These are phyloP conservation scores for Capronia americana DNA, from an alignment of 2,329 filamentous ascomycete species.

Conservation along the genomic window DNA sequence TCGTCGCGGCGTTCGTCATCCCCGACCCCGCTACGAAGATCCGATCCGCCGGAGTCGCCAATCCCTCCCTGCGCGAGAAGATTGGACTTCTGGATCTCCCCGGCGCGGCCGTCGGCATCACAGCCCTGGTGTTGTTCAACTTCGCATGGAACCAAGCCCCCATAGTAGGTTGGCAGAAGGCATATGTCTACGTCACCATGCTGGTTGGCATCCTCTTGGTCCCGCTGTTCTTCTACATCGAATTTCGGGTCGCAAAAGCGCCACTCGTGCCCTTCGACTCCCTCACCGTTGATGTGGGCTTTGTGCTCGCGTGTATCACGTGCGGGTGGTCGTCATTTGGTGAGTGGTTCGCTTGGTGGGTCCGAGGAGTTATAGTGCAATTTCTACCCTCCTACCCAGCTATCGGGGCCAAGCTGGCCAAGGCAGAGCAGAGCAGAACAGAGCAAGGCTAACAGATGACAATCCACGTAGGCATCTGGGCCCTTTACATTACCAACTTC, in stretches of 20 bases:
- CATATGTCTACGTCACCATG: slow-evolving; percentile 64
- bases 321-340: slow-evolving; percentile 64
- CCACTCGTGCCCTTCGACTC: slow-evolving; percentile 66
- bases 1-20: slow-evolving; percentile 47
- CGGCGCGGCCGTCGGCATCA: slow-evolving; percentile 57
- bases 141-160: slow-evolving; percentile 72
- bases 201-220: slow-evolving; percentile 64
- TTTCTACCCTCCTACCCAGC: too few species aligned
- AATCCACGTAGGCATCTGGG: slow-evolving; percentile 53
- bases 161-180: slow-evolving; percentile 62
- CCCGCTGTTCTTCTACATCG: slow-evolving; percentile 61
- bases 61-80: slow-evolving; percentile 34
- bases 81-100: slow-evolving; percentile 50
- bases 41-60: slow-evolving; percentile 22
- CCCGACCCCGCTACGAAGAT: slow-evolving; percentile 42
- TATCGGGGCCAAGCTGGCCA: too few species aligned
- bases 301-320: slow-evolving; percentile 62
- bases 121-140: slow-evolving; percentile 66
- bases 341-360: slow-evolving; percentile 53
- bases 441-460: not conserved
- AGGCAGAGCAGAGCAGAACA: too few species aligned
- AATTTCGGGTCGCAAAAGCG: slow-evolving; percentile 52
- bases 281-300: slow-evolving; percentile 57
- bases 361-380: not conserved
- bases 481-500: slow-evolving; percentile 43